phyloP scores from a whole-genome alignment of 2,329 filamentous ascomycete species.

The Graphilbum sp. region DNA sequence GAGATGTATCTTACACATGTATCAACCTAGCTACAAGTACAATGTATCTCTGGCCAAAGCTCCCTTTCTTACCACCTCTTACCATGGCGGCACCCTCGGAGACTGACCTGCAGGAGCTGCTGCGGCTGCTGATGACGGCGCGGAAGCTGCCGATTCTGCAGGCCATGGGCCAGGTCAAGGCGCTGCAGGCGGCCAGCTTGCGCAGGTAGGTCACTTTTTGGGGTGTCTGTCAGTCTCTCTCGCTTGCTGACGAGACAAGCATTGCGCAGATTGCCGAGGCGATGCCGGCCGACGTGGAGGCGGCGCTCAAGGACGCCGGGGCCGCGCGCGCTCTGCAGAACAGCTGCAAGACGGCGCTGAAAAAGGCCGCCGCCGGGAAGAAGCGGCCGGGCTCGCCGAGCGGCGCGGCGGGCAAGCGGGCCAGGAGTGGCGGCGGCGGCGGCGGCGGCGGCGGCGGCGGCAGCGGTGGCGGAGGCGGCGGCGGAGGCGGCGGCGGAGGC shows the following conservation, averaged over 20 bases:
- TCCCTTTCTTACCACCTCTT: too few relatives aligned
- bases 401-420: too few relatives aligned
- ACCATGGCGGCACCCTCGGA: slow-evolving; percentile 17
- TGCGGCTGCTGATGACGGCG: slow-evolving; percentile 38
- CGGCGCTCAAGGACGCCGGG: slow-evolving; percentile 30
- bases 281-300: slow-evolving; percentile 24
- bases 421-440: neutral
- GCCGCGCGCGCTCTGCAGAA: slow-evolving; percentile 32
- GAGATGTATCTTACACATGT: too few relatives aligned
- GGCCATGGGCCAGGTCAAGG: slow-evolving; percentile 41
- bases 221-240: too few relatives aligned
- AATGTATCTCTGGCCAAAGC: too few relatives aligned
- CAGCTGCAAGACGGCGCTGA: slow-evolving; percentile 36
- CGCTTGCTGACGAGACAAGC: too few relatives aligned
- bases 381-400: too few relatives aligned
- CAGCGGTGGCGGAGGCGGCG: slow-evolving; percentile 4
- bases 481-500: slow-evolving; percentile 4
- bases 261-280: slow-evolving; percentile 39
- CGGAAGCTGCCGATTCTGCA: slow-evolving; percentile 42
- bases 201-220: slow-evolving; percentile 41
- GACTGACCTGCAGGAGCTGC: slow-evolving; percentile 42
- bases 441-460: slow-evolving; percentile 3
- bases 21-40: too few relatives aligned
- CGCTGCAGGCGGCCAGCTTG: slow-evolving; percentile 36
- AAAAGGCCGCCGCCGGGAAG: too few relatives aligned